A percentile compares a stretch with the other conserved stretches of the same genome.
These are phyloP conservation scores for Aspergillus baeticus DNA, from an alignment of 495 filamentous ascomycete species.

Conservation along the genomic window DNA sequence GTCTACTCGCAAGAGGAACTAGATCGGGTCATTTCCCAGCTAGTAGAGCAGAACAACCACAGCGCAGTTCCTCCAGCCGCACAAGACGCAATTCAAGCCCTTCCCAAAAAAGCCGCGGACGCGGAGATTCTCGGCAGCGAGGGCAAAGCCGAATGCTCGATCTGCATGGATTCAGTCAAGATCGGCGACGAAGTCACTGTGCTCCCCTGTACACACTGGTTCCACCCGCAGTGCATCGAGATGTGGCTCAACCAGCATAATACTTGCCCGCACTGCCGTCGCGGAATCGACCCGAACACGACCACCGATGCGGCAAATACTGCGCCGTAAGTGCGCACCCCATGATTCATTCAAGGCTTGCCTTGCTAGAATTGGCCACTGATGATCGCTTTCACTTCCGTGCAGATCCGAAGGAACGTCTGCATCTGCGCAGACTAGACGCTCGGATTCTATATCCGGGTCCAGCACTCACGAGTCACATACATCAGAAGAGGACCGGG, in stretches of 20 bases:
- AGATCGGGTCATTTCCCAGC: conserved; percentile 80
- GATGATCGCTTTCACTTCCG: conserved; percentile 4
- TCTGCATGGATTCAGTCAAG: conserved; percentile 87
- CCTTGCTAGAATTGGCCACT: neutral
- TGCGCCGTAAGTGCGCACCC: conserved; percentile 25
- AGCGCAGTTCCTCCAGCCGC: conserved; percentile 83
- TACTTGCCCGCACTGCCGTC: conserved; percentile 85
- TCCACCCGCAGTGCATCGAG: conserved; percentile 74
- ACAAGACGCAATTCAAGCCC: conserved; percentile 64
- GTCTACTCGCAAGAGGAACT: conserved; percentile 90
- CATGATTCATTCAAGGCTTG: neutral
- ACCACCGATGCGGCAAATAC: conserved; percentile 6
- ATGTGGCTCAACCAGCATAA: conserved; percentile 85
- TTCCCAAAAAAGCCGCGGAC: conserved; percentile 69
- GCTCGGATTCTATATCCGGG: neutral
- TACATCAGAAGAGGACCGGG: conserved; percentile 8
- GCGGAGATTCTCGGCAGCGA: conserved; percentile 61
- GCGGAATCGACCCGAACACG: conserved; percentile 56
- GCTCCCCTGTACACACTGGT: conserved; percentile 91
- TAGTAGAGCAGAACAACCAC: conserved; percentile 79
- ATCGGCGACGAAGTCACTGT: conserved; percentile 72
- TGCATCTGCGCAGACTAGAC: neutral
- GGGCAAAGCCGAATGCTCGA: conserved; percentile 78
- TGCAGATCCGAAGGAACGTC: conserved; percentile 22
- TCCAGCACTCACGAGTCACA: neutral